Evolutionary conservation across 352 stramenopile genomes (phyloP), one percentile per base, ranked within the genome.

Genomic region (Phytophthora sansomeana): DNA sequence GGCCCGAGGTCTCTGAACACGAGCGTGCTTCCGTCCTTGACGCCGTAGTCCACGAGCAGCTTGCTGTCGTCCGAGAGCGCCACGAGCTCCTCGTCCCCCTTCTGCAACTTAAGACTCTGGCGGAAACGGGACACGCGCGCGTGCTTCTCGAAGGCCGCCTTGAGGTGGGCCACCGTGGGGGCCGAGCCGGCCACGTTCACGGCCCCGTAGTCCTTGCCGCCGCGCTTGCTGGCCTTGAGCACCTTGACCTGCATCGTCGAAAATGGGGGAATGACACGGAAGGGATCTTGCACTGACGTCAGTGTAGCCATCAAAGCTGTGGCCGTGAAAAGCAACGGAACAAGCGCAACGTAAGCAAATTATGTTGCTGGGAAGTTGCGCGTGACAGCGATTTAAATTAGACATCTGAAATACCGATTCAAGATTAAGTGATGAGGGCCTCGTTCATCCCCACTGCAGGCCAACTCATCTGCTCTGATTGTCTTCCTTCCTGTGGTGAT

Each of bases 1-100:
- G 86, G 85, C 0, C 90, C 90, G 2, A 96, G 59, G 70, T 97
- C 86, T 63, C 91, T 89, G 69, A 95, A 87, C 38, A 87, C 69
- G 16, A 93, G 70, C 61, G 80, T 77, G 35, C 72, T 58, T 36
- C 62, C 69, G 51, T 77, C 66, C 63, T 81, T 82, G 52, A 91
- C 71, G 63, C 83, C 83, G 54, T 87, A 87, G 33, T 76, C 64
- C 38, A 72, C 69, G 26, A 93, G 68, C 58, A 79, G 65, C 68
- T 89, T 83, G 16, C 17, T 63, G 61, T 93, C 85, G 43, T 90
- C 85, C 30, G 61, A 60, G n/a, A 93, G 73, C 35, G 82, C 44
- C 63, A 80, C 59, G 10, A 75, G 42, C n/a, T n/a, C n/a, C 2
- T 36, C 11, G 28, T 78, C 66, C 26, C 56, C 56, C 5, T 48